Percentiles rank a stretch among this genome's conserved stretches.
Evolutionary conservation across 495 filamentous ascomycete genomes (phyloP).

Genomic region (Opeltia flavorubescens): DNA sequence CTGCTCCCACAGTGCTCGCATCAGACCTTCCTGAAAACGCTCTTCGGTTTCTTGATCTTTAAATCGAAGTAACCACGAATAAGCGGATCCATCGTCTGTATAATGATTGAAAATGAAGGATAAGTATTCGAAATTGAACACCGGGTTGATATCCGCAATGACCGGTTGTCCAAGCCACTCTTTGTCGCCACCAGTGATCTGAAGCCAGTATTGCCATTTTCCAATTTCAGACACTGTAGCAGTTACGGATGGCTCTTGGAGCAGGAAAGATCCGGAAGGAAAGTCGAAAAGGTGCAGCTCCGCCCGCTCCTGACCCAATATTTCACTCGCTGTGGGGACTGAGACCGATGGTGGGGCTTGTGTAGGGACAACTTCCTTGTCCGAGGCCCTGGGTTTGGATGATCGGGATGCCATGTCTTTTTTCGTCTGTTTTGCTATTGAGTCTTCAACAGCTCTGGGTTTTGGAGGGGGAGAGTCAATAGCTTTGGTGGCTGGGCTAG

Average conservation of each 20-base stretch:
- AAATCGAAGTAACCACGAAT: conserved; percentile 92
- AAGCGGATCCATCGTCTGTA: conserved; percentile 71
- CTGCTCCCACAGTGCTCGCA: conserved; percentile 95
- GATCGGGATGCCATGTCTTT: conserved; percentile 29
- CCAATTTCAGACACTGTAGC: conserved; percentile 79
- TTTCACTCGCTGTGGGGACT: conserved; percentile 55
- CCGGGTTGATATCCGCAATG: conserved; percentile 82
- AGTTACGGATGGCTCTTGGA: conserved; percentile 59
- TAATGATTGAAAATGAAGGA: conserved; percentile 99
- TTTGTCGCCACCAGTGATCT: conserved; percentile 61
- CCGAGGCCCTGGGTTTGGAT: conserved; percentile 22
- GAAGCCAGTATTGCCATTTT: conserved; percentile 91
- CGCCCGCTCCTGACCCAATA: conserved; percentile 59
- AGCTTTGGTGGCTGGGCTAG: conserved; percentile 45
- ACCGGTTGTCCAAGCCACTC: conserved; percentile 85
- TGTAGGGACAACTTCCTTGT: conserved; percentile 25
- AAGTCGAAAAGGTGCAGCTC: conserved; percentile 95
- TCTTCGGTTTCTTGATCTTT: conserved; percentile 66
- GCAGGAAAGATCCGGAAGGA: conserved; percentile 62
- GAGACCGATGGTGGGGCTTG: conserved; percentile 43
- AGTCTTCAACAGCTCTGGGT: conserved; percentile 18
- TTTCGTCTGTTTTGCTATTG: conserved; percentile 18
- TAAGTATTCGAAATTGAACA: conserved; percentile 96
- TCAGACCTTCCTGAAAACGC: conserved; percentile 82
- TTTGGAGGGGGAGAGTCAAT: conserved; percentile 17